Evolutionary conservation across 2,329 filamentous ascomycete genomes (phyloP).

Genomic region (Cordyceps cateniannulata): DNA sequence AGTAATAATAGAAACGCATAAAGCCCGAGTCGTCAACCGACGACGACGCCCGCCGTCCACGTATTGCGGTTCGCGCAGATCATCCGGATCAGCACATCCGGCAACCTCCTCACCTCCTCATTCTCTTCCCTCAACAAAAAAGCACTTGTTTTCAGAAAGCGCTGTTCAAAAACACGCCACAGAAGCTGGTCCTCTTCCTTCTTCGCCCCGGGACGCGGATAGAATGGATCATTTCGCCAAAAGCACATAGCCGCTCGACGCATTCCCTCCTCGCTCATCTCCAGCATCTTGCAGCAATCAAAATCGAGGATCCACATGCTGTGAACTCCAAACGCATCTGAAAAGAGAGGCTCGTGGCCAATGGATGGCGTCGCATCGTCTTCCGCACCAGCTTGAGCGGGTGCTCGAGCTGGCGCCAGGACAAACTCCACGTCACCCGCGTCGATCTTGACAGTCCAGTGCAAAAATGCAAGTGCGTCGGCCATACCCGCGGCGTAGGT

Average conservation of each 20-base stretch:
- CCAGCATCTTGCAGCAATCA: constrained; percentile 29
- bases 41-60: not conserved
- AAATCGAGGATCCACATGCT: constrained; percentile 43
- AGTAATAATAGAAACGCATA: no score
- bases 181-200: constrained; percentile 8
- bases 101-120: not conserved
- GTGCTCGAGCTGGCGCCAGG: constrained; percentile 29
- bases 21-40: no score
- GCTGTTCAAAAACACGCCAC: constrained; percentile 19
- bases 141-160: not conserved
- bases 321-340: constrained; percentile 24
- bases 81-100: not conserved
- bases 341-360: no score
- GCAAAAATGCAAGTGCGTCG: constrained; percentile 41
- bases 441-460: constrained; percentile 42
- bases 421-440: constrained; percentile 52
- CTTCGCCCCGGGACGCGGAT: constrained; percentile 30
- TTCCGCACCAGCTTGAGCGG: no score
- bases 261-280: constrained; percentile 33
- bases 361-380: no score
- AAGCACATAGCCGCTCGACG: constrained; percentile 36
- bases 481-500: constrained; percentile 41
- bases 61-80: not conserved
- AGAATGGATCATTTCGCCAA: constrained; percentile 46
- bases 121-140: not conserved